Evolutionary conservation across 208 protist genomes (phyloP), one percentile per base, ranked within the genome.

Genomic region (Leptomonas pyrrhocoris): DNA sequence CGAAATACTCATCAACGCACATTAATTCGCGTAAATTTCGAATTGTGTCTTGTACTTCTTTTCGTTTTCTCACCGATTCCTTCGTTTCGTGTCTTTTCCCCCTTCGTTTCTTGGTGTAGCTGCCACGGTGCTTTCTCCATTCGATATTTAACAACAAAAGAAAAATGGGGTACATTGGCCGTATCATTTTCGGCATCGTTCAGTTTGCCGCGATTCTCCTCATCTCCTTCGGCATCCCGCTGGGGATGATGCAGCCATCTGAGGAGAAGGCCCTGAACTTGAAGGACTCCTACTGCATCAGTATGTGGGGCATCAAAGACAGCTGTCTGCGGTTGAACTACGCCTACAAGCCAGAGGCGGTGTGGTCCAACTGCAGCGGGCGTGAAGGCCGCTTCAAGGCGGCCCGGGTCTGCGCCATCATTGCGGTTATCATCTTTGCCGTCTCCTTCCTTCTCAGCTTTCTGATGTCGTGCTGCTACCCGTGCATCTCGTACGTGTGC

Each of bases 241-340:
- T 81, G 0, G 76, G 55, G 18, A 71, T 77, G 70, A 64, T 62
- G 45, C 62, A 54, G 38, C 68, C 76, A 2, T 28, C 19, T 25
- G 50, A 63, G 25, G 70, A 63, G 18, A 65, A 66, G 4, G 15
- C 16, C n/a, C 18, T 42, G 18, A 54, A 56, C 8, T 2, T 72
- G 30, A 21, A 27, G 38, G 59, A 71, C 15, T 38, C 40, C 25
- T 80, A 71, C 50, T 86, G 81, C 64, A 67, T 85, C 42, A 81
- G 70, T 0, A 67, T 89, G 73, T 89, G 84, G 84, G 84, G 84
- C 13, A 67, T 69, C n/a, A 74, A 76, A 18, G 36, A 73, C 8
- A 65, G 76, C 1, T 89, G 84, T 70, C 55, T 79, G n/a, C 27
- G 50, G 16, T 25, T 57, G 9, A 55, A 9, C 40, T 83, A 81